Percentiles rank a stretch among this genome's conserved stretches.
phyloP scores from a whole-genome alignment of 305 asterid species.

The Fraxinus angustifolia region DNA sequence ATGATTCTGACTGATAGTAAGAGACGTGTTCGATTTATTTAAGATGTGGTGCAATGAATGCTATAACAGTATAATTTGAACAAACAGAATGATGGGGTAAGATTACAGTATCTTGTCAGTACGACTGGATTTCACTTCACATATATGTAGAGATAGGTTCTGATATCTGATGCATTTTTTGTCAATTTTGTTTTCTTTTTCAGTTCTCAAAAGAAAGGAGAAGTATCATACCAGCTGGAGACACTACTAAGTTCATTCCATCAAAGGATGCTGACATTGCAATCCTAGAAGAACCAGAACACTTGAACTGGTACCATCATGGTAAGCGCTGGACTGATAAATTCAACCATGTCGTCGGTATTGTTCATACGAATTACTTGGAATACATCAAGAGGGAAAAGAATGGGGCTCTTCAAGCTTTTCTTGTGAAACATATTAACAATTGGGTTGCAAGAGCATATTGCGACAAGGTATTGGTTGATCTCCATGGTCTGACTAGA shows the following conservation, averaged over 20 bases:
- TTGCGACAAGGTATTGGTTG: conserved; percentile 72
- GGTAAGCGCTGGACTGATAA: conserved; percentile 98
- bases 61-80: background rate
- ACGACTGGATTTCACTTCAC: conserved; percentile 1
- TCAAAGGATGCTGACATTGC: conserved; percentile 97
- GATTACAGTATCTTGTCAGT: background rate
- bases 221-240: conserved; percentile 95
- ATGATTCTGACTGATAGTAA: background rate
- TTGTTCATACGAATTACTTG: conserved; percentile 96
- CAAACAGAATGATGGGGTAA: background rate
- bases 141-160: conserved; percentile 8
- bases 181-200: conserved; percentile 6
- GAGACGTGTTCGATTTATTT: background rate
- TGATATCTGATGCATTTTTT: conserved; percentile 22
- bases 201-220: conserved; percentile 86
- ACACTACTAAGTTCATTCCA: conserved; percentile 82
- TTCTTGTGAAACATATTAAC: conserved; percentile 87
- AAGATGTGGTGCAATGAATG: background rate
- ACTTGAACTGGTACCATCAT: conserved; percentile 97
- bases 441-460: conserved; percentile 88
- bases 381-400: conserved; percentile 98
- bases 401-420: conserved; percentile 95
- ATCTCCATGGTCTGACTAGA: background rate
- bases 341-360: conserved; percentile 92
- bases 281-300: conserved; percentile 97